Evolutionary conservation across 345 rosid genomes (phyloP), one percentile per base, ranked within the genome.

Genomic region (Lepidium sativum): DNA sequence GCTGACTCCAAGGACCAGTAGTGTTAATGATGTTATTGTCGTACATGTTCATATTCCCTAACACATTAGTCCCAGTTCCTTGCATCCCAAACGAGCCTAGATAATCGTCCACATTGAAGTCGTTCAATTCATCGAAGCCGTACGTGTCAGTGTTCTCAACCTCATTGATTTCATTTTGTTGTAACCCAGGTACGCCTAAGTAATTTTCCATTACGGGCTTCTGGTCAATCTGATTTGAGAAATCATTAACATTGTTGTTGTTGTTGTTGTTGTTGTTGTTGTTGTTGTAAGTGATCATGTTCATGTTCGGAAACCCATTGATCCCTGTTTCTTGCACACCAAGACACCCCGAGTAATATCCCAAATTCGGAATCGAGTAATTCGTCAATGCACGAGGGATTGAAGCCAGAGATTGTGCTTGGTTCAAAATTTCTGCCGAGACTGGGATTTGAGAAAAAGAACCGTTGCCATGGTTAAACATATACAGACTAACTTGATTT

Each of bases 391-490:
- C 34, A 44, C 20, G 1, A 4, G 75, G 75, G 5, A 63, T 0
- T 2, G 64, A 69, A 55, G 64, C 20, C 20, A 71, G 69, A 48
- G 69, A 63, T 11, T 63, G 57, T 9, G 27, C 7, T 54, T 35
- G 69, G 44, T 70, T 44, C 13, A 54, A 62, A 42, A 7, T 40
- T 54, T 56, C 12, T 54, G 41, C 37, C 8, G 69, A 15, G 34
- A 49, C 33, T 37, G 63, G 75, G n/a, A 63, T 8, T 14, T 20
- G 64, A 29, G 64, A 56, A 9, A 39, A 14, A 40, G 27, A 5
- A 39, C 38, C 21, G 44, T 11, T 31, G n/a, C 21, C 69, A 11
- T 63, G 50, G 75, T 70, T 70, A 11, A 9, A 10, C 14, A 14
- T 14, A 55, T 29, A 10, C 64, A 55, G 39, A 0, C 65, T 21